phyloP scores from a whole-genome alignment of 2,329 filamentous ascomycete species.

The Fusarium mundagurra region DNA sequence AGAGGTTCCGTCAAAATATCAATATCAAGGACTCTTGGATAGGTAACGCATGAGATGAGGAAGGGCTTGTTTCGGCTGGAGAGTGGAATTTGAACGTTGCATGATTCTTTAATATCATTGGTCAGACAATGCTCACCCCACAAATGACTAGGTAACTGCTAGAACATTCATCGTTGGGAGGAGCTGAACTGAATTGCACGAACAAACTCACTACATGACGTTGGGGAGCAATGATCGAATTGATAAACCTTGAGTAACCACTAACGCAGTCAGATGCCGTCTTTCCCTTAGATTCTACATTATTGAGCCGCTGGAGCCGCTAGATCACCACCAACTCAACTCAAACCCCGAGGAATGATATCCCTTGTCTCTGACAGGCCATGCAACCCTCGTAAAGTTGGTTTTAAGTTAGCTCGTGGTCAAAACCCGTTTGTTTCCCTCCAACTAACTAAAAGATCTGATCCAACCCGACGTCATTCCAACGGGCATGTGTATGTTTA shows the following conservation, averaged over 20 bases:
- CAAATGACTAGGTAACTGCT: not conserved
- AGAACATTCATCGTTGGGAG: not conserved
- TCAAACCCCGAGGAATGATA: not conserved
- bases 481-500: not conserved
- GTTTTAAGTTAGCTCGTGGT: conserved; percentile 21
- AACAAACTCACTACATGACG: not conserved
- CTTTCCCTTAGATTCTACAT: not conserved
- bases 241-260: not conserved
- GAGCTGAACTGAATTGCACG: not conserved
- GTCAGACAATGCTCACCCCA: not conserved
- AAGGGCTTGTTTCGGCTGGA: conserved; percentile 1
- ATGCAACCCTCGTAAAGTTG: not conserved
- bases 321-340: not conserved
- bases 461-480: conserved; percentile 16
- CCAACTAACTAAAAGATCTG: not conserved
- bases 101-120: not conserved
- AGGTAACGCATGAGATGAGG: not conserved
- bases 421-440: conserved; percentile 5
- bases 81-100: conserved; percentile 1
- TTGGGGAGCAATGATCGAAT: not conserved
- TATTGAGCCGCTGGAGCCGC: conserved; percentile 18
- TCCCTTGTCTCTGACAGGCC: conserved; percentile 5
- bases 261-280: not conserved
- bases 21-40: not conserved
- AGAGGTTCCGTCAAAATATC: not conserved